A percentile compares a stretch with the other conserved stretches of the same genome.
These are phyloP conservation scores for Dipsacomyces acuminosporus DNA, from an alignment of 371 early-diverging fungal genomes.

Conservation along the genomic window DNA sequence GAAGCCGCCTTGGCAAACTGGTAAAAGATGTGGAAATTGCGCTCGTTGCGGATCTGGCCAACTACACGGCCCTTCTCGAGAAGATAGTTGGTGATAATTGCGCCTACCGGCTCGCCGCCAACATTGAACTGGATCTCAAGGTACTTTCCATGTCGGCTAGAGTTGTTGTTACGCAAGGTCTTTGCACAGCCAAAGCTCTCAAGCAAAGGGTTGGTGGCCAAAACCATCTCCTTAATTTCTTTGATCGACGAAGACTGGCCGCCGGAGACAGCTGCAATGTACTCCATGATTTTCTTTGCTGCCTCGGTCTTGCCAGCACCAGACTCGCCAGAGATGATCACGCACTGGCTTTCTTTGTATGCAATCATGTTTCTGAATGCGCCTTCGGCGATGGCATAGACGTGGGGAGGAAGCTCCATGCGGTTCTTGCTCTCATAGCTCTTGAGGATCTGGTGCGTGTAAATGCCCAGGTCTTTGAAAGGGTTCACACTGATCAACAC, in stretches of 20 bases:
- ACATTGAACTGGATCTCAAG: constrained; percentile 96
- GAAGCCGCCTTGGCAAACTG: constrained; percentile 80
- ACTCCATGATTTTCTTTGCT: constrained; percentile 91
- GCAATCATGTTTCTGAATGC: constrained; percentile 89
- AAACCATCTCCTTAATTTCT: constrained; percentile 92
- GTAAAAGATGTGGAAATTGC: constrained; percentile 98
- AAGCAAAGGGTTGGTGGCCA: constrained; percentile 94
- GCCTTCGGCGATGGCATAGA: constrained; percentile 82
- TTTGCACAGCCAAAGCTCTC: constrained; percentile 99
- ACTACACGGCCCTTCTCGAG: constrained; percentile 98
- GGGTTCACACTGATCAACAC: constrained; percentile 87
- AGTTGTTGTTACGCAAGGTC: constrained; percentile 98
- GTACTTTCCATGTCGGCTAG: constrained; percentile 98
- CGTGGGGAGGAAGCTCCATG: constrained; percentile 83
- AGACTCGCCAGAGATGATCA: constrained; percentile 93
- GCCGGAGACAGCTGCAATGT: constrained; percentile 93
- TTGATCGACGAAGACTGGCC: constrained; percentile 76
- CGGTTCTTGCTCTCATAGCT: constrained; percentile 79
- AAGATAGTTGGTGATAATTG: constrained; percentile 96
- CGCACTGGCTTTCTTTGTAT: constrained; percentile 97
- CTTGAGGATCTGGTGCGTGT: constrained; percentile 65
- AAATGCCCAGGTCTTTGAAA: constrained; percentile 78
- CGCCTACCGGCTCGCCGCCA: constrained; percentile 93
- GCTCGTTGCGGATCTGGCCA: constrained; percentile 87
- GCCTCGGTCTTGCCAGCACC: constrained; percentile 95